These are phyloP conservation scores for Aspergillus aculeatinus DNA, from an alignment of 2,329 filamentous ascomycete genomes.

Conservation along the genomic window DNA sequence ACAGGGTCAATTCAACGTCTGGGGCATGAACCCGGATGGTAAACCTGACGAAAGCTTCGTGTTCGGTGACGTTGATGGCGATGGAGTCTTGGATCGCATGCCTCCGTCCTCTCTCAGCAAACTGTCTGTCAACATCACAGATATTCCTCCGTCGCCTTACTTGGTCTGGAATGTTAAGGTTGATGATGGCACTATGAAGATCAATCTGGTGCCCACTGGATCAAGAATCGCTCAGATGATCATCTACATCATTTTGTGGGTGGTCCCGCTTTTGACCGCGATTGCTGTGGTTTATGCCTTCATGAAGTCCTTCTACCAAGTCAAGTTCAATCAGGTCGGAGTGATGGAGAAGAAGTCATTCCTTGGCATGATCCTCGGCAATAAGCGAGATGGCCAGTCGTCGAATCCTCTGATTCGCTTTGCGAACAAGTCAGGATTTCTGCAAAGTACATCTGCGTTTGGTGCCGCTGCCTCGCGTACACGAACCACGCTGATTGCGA, in stretches of 20 bases:
- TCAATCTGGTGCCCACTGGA: conserved; percentile 54
- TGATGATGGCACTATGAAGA: conserved; percentile 55
- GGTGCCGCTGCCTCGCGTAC: conserved; percentile 33
- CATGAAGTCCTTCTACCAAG: conserved; percentile 61
- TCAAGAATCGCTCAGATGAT: conserved; percentile 55
- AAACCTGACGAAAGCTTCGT: conserved; percentile 60
- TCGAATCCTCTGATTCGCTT: conserved; percentile 37
- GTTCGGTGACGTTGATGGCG: conserved; percentile 61
- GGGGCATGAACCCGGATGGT: conserved; percentile 65
- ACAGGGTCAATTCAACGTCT: conserved; percentile 62
- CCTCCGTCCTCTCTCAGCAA: conserved; percentile 58
- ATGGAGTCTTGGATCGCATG: conserved; percentile 61
- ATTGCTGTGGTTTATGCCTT: conserved; percentile 55
- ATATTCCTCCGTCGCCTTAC: conserved; percentile 54
- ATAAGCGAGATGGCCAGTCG: conserved; percentile 30
- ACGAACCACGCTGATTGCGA: conserved; percentile 65
- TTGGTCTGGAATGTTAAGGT: conserved; percentile 57
- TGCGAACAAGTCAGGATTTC: conserved; percentile 36
- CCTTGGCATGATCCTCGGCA: conserved; percentile 37
- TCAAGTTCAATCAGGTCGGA: conserved; percentile 62
- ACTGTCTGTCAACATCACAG: conserved; percentile 60
- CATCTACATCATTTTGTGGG: conserved; percentile 55
- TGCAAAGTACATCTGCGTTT: conserved; percentile 39
- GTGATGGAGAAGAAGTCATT: conserved; percentile 51
- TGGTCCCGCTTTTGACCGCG: conserved; percentile 55